Evolutionary conservation across 345 rosid genomes (phyloP).

Genomic region (Citrus glauca): DNA sequence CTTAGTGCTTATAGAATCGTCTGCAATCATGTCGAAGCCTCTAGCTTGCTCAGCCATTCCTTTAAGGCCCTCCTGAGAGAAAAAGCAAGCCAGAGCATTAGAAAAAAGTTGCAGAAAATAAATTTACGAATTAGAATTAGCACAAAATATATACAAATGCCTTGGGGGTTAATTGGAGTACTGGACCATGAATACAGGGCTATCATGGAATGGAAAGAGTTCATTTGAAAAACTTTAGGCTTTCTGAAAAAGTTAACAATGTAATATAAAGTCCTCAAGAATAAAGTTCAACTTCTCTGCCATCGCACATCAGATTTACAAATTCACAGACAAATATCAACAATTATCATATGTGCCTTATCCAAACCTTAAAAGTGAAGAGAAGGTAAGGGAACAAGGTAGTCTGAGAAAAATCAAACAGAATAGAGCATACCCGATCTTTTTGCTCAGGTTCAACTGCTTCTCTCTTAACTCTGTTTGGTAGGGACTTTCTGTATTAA

Average conservation of each 20-base stretch:
- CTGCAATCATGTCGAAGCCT: constrained; percentile 44
- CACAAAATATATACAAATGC: background rate
- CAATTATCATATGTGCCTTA: background rate
- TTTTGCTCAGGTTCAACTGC: constrained; percentile 54
- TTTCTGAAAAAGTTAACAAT: background rate
- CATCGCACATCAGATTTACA: background rate
- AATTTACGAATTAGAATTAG: background rate
- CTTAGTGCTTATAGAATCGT: constrained; percentile 53
- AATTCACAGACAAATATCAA: background rate
- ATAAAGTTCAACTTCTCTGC: background rate
- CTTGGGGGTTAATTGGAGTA: background rate
- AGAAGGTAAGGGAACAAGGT: background rate
- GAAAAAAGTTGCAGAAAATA: background rate
- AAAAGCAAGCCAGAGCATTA: background rate
- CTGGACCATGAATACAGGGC: background rate
- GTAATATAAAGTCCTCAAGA: background rate
- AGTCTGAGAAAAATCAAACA: background rate
- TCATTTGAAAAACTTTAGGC: background rate
- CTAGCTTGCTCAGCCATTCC: constrained; percentile 46
- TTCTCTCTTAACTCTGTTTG: constrained; percentile 80
- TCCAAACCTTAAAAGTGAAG: background rate
- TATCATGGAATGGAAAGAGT: background rate
- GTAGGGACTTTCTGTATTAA: constrained; percentile 57
- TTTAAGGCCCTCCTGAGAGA: constrained; percentile 53
- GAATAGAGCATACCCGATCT: constrained; percentile 43